Evolutionary conservation across 495 filamentous ascomycete genomes (phyloP).

Genomic region (Thozetella sp.): DNA sequence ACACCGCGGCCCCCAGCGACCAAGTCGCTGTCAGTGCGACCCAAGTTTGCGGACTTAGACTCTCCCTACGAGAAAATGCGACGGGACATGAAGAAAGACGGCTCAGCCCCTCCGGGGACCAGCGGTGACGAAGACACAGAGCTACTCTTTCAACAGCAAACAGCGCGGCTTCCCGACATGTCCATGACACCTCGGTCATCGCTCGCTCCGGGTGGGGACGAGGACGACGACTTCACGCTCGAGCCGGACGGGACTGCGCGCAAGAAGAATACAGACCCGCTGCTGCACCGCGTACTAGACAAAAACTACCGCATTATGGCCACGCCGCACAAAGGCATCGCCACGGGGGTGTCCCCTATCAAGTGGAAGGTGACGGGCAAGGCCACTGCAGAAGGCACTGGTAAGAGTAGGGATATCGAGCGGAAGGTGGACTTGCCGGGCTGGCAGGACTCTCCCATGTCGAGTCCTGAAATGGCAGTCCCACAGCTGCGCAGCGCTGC

Average conservation of each 20-base stretch:
- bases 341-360: slow-evolving; percentile 27
- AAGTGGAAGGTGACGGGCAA: slow-evolving; percentile 34
- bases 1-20: slow-evolving; percentile 51
- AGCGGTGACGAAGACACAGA: slow-evolving; percentile 27
- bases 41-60: slow-evolving; percentile 60
- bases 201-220: slow-evolving; percentile 25
- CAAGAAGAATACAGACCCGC: slow-evolving; percentile 58
- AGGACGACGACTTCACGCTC: slow-evolving; percentile 40
- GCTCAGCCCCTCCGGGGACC: slow-evolving; percentile 10
- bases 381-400: slow-evolving; percentile 12
- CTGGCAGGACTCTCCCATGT: slow-evolving; percentile 65
- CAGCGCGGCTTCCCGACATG: slow-evolving; percentile 54
- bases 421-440: slow-evolving; percentile 31
- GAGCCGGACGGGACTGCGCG: slow-evolving; percentile 42
- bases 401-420: slow-evolving; percentile 22
- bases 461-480: slow-evolving; percentile 74
- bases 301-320: slow-evolving; percentile 93
- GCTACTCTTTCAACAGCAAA: slow-evolving; percentile 42
- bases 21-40: slow-evolving; percentile 33
- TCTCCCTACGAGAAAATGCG: slow-evolving; percentile 69
- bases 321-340: slow-evolving; percentile 67
- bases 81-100: slow-evolving; percentile 50
- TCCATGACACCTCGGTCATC: slow-evolving; percentile 51
- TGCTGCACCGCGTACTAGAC: slow-evolving; percentile 87
- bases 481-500: slow-evolving; percentile 83